Evolutionary conservation across 1,284 basidiomycete species (phyloP), one percentile per base, ranked within the genome.

Genomic region (Malassezia brasiliensis): DNA sequence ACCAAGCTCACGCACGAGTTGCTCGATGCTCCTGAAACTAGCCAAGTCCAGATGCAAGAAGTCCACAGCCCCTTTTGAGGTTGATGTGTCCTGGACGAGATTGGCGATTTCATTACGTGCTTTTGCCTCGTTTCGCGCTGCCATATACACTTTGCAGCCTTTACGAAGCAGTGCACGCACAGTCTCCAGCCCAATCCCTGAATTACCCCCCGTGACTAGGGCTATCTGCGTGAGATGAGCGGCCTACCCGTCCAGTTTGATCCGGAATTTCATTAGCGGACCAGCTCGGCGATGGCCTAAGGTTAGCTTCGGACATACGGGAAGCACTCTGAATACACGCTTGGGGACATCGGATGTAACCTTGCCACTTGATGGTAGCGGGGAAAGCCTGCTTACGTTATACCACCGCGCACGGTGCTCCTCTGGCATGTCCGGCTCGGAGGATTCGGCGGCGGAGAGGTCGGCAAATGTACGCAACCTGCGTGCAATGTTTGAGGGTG

Each of bases 171-270:
- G 61, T 30, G 64, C 60, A 0, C 56, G 61, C 1, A 64, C 49
- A 1, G 62, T 67, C 40, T 68, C 65, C 38, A 61, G 63, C 2
- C 68, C 67, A n/a, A 68, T 67, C 0, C 68, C 69, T 10, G 63
- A 60, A 6, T 65, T 68, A n/a, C 65, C 68, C 1, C 69, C 69
- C 7, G 68, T 72, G 14, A 72, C 52, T 44, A 72, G 41, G 9
- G 58, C 60, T n/a, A 72, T 59, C 14, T 62, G 22, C 2, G 34
- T 39, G 14, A 45, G 22, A 2, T 10, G 8, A 15, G 8, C 0
- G 20, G 39, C 50, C 3, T 32, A 53, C 52, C 7, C 42, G 42
- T 1, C 54, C 54, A 7, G 19, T 47, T 15, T 51, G 54, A 9
- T 35, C 17, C 1, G 54, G 54, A 12, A 56, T 40, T 14, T 56